Evolutionary conservation across 1,139 yeast species (phyloP).

Genomic region (Arxiozyma bovina): DNA sequence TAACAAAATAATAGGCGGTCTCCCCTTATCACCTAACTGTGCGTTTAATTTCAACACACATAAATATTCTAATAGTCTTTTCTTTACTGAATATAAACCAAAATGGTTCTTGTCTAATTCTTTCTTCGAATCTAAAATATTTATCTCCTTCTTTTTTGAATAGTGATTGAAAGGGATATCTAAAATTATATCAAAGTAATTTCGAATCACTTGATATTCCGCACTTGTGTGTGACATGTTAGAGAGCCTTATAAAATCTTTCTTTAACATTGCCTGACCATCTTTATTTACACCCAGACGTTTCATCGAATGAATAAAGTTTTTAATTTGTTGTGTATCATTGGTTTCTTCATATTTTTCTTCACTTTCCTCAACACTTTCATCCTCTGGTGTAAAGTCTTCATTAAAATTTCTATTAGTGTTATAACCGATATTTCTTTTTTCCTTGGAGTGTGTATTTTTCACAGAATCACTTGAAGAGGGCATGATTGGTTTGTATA

Average conservation of each 20-base stretch:
- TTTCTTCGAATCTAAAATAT: constrained; percentile 46
- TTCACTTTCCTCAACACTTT: neutral
- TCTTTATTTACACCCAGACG: constrained; percentile 35
- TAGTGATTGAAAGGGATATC: constrained; percentile 56
- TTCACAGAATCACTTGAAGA: neutral
- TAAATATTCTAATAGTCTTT: constrained; percentile 68
- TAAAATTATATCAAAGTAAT: constrained; percentile 55
- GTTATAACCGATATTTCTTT: neutral
- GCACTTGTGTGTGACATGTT: constrained; percentile 52
- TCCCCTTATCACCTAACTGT: constrained; percentile 8
- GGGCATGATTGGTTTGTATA: neutral
- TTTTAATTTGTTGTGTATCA: constrained; percentile 40
- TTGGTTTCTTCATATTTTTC: constrained; percentile 25
- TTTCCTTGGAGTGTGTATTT: neutral
- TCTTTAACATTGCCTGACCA: constrained; percentile 45
- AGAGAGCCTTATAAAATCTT: constrained; percentile 51
- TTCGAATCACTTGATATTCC: constrained; percentile 57
- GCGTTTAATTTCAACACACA: constrained; percentile 56
- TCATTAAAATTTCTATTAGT: neutral
- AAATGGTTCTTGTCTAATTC: constrained; percentile 74
- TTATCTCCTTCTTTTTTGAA: constrained; percentile 28
- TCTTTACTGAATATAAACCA: constrained; percentile 76
- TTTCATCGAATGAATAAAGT: constrained; percentile 39
- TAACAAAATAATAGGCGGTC: constrained; percentile 63
- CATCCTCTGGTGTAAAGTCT: neutral